Percentiles rank a stretch among this genome's conserved stretches.
These are phyloP conservation scores for Cyphellophora europaea DNA, from an alignment of 2,329 filamentous ascomycete genomes.

Conservation along the genomic window DNA sequence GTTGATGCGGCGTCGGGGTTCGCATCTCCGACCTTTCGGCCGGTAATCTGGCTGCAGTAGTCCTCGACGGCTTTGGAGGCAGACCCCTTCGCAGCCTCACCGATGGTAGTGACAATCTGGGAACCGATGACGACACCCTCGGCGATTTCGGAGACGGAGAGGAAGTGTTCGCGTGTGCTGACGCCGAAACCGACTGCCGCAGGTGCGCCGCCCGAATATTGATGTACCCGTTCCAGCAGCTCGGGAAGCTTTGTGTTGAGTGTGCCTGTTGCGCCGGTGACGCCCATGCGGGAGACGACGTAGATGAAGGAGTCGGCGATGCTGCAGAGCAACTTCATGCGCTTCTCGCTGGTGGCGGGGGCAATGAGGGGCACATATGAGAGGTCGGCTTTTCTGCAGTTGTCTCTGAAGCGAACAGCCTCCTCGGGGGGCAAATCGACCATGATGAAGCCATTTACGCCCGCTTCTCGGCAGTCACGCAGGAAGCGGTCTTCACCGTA, in stretches of 20 bases:
- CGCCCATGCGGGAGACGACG: constrained; percentile 93
- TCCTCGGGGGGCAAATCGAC: constrained; percentile 94
- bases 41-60: constrained; percentile 70
- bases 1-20: constrained; percentile 19
- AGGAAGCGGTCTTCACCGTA: constrained; percentile 90
- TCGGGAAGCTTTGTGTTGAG: constrained; percentile 74
- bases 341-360: constrained; percentile 79
- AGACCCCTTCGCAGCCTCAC: constrained; percentile 56
- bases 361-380: constrained; percentile 97
- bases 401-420: constrained; percentile 80
- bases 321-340: constrained; percentile 92
- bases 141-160: constrained; percentile 71
- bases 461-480: constrained; percentile 70
- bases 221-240: constrained; percentile 76
- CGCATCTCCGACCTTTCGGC: constrained; percentile 41
- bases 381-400: constrained; percentile 69
- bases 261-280: constrained; percentile 79
- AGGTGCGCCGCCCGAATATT: constrained; percentile 82
- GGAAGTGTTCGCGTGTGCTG: constrained; percentile 88
- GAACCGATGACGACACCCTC: constrained; percentile 96
- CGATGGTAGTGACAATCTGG: constrained; percentile 79
- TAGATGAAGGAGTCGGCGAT: constrained; percentile 99
- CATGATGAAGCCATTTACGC: constrained; percentile 93
- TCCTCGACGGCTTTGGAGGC: constrained; percentile 68
- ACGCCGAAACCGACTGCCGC: constrained; percentile 93